A percentile compares a stretch with the other conserved stretches of the same genome.
Conservation (phyloP, 192 early-diverging fungal genomes). For the Kickxella alabastrina region DNA sequence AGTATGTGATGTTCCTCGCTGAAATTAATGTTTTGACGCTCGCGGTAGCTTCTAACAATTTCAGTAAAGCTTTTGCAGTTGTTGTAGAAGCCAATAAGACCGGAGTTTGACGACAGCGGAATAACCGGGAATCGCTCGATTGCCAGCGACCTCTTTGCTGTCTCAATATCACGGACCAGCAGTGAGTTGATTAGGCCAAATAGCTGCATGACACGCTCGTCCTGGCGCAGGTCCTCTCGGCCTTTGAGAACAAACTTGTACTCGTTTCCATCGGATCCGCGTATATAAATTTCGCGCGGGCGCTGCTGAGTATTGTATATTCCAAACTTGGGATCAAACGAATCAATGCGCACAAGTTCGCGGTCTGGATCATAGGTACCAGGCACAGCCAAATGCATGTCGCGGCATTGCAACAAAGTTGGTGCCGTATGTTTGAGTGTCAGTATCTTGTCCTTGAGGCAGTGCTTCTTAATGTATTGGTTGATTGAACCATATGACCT, state of each 20-base stretch:
- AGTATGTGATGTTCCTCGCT: constrained; percentile 88
- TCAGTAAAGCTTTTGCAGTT: constrained; percentile 86
- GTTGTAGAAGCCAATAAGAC: constrained; percentile 90
- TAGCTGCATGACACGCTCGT: constrained; percentile 97
- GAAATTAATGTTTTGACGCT: constrained; percentile 71
- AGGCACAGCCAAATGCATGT: constrained; percentile 87
- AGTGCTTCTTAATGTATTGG: constrained; percentile 73
- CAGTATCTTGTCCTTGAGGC: constrained; percentile 76
- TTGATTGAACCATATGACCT: constrained; percentile 79
- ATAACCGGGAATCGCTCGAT: constrained; percentile 90
- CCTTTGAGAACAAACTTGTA: constrained; percentile 92
- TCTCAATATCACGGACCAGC: constrained; percentile 74
- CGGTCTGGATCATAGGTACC: constrained; percentile 80
- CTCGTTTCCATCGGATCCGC: constrained; percentile 81
- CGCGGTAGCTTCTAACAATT: constrained; percentile 82
- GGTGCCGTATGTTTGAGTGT: constrained; percentile 86
- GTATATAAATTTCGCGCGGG: constrained; percentile 78
- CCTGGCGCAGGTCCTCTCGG: constrained; percentile 94
- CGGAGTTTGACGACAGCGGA: constrained; percentile 91
- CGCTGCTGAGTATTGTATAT: constrained; percentile 90
- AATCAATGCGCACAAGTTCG: constrained; percentile 74
- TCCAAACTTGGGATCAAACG: constrained; percentile 71
- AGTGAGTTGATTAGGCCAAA: constrained; percentile 96
- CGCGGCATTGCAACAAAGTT: constrained; percentile 70
- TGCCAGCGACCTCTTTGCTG: constrained; percentile 83